phyloP scores from a whole-genome alignment of 352 stramenopile genomes.

The Sclerospora graminicola region DNA sequence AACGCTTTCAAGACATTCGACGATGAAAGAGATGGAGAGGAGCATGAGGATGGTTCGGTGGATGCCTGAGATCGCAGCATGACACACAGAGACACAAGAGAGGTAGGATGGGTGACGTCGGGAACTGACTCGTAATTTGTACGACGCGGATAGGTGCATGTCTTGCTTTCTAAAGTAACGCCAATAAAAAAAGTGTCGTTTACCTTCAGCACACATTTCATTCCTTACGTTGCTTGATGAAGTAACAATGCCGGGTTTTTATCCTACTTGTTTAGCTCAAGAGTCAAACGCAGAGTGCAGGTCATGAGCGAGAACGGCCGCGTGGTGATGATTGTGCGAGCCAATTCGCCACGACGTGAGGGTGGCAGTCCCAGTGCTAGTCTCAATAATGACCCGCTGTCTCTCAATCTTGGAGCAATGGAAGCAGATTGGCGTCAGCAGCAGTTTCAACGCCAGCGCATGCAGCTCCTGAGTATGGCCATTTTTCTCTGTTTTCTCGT shows the following conservation, averaged over 20 bases:
- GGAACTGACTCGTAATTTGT: no score
- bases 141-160: no score
- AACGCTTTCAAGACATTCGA: slow-evolving; percentile 6
- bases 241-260: background rate
- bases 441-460: slow-evolving; percentile 81
- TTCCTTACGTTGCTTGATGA: background rate
- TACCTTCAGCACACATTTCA: background rate
- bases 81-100: background rate
- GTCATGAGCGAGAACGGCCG: slow-evolving; percentile 33
- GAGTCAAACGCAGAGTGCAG: background rate
- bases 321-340: slow-evolving; percentile 75
- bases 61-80: slow-evolving; percentile 4
- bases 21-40: slow-evolving; percentile 11
- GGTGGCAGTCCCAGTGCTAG: slow-evolving; percentile 7
- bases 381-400: slow-evolving; percentile 13
- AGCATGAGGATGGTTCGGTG: background rate
- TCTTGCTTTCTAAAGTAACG: background rate
- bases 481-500: slow-evolving; percentile 85
- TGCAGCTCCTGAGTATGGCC: slow-evolving; percentile 81
- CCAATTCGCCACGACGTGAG: slow-evolving; percentile 38
- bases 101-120: background rate
- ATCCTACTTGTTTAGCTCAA: no score
- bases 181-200: background rate
- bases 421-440: slow-evolving; percentile 75
- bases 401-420: slow-evolving; percentile 51